Evolutionary conservation across 441 rosid genomes (phyloP).

Genomic region (Macaranga tanarius): DNA sequence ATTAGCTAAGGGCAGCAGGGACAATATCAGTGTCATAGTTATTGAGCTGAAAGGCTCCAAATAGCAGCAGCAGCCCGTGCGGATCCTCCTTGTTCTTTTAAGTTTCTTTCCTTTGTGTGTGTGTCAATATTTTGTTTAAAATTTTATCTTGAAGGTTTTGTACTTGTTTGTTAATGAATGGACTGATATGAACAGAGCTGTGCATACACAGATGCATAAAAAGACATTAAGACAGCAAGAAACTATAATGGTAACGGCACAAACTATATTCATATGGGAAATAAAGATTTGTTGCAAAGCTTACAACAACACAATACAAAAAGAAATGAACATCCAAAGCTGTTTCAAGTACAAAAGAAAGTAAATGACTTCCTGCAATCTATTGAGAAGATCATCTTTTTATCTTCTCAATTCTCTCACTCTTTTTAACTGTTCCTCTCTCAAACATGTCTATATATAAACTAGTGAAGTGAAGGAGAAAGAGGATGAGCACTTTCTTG

Average conservation of each 20-base stretch:
- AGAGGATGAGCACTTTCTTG: conserved; percentile 89
- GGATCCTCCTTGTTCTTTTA: background rate
- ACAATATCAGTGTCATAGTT: conserved; percentile 27
- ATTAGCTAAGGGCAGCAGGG: conserved; percentile 24
- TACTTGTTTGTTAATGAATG: background rate
- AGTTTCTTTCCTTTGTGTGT: background rate
- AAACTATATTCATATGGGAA: conserved; percentile 33
- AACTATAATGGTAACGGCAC: conserved; percentile 4
- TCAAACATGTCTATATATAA: conserved; percentile 31
- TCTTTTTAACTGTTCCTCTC: conserved; percentile 28
- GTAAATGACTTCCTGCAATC: conserved; percentile 22
- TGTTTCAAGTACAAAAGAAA: conserved; percentile 27
- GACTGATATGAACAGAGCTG: background rate
- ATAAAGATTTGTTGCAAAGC: conserved; percentile 37
- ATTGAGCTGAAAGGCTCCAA: background rate
- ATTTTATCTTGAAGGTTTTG: background rate
- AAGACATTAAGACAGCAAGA: background rate
- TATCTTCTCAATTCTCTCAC: conserved; percentile 40
- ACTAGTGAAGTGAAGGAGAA: conserved; percentile 49
- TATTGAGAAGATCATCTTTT: conserved; percentile 32
- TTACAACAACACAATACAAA: conserved; percentile 35
- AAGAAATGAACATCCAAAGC: conserved; percentile 4
- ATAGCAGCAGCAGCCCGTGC: background rate
- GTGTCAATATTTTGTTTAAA: too few relatives aligned
- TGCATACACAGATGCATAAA: too few relatives aligned